Percentiles rank a stretch among this genome's conserved stretches.
Conservation (phyloP, 2,329 filamentous ascomycete species). For the Monilinia polystroma region DNA sequence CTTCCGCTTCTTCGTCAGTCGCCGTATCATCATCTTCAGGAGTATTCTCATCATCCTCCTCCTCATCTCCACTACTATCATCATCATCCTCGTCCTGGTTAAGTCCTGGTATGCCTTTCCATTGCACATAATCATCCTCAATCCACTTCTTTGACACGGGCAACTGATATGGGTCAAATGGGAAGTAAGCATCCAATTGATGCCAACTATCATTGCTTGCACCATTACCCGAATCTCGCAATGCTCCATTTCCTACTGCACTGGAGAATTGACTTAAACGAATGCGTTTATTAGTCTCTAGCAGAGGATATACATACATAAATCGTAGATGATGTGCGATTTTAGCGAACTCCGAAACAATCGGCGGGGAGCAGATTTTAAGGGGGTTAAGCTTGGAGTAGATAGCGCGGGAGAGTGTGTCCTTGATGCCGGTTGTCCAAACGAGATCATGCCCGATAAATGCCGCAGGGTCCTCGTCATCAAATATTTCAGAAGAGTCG, state of each 20-base stretch:
- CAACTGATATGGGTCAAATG: slow-evolving; percentile 94
- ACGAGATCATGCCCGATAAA: slow-evolving; percentile 69
- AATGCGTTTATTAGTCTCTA: slow-evolving; percentile 90
- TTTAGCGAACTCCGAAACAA: slow-evolving; percentile 88
- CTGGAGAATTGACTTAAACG: slow-evolving; percentile 70
- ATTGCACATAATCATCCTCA: slow-evolving; percentile 77
- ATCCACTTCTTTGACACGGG: slow-evolving; percentile 87
- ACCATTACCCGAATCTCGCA: slow-evolving; percentile 50
- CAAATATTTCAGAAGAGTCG: slow-evolving; percentile 55
- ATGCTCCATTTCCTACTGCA: slow-evolving; percentile 48
- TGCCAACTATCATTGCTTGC: slow-evolving; percentile 72
- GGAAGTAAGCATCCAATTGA: slow-evolving; percentile 91
- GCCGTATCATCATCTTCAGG: slow-evolving; percentile 32
- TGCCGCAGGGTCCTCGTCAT: slow-evolving; percentile 59
- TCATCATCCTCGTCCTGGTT: slow-evolving; percentile 57
- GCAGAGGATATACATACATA: slow-evolving; percentile 81
- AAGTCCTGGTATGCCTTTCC: slow-evolving; percentile 71
- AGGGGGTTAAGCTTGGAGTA: slow-evolving; percentile 90
- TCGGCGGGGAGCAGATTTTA: slow-evolving; percentile 87
- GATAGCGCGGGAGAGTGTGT: slow-evolving; percentile 73
- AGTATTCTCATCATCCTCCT: slow-evolving; percentile 28
- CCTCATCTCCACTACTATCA: slow-evolving; percentile 47
- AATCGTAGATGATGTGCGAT: slow-evolving; percentile 83
- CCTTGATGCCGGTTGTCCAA: slow-evolving; percentile 74
- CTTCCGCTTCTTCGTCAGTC: slow-evolving; percentile 34